phyloP scores from a whole-genome alignment of 108 stramenopile genomes.

The Mediolabrus comicus region DNA sequence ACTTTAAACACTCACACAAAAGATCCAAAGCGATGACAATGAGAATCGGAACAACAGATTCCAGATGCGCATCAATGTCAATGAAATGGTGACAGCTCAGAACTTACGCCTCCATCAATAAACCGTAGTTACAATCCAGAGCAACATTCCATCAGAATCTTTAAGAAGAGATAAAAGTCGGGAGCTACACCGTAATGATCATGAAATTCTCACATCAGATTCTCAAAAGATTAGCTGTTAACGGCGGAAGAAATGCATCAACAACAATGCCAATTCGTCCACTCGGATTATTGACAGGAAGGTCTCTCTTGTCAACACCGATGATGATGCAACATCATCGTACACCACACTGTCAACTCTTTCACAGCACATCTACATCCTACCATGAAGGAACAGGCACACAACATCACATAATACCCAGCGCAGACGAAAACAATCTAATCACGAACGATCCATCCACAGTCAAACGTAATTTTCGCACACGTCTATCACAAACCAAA shows the following conservation, averaged over 20 bases:
- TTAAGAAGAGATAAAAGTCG: too few species aligned
- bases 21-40: too few species aligned
- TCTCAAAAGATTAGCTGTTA: not conserved
- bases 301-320: not conserved
- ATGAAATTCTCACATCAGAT: not conserved
- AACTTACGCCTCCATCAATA: too few species aligned
- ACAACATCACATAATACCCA: conserved; percentile 29
- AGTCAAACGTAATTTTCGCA: conserved; percentile 82
- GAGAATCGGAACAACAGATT: too few species aligned
- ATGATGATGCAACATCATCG: not conserved
- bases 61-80: too few species aligned
- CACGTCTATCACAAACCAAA: conserved; percentile 59
- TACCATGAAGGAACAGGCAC: not conserved
- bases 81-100: too few species aligned
- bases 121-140: too few species aligned
- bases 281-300: not conserved
- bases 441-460: conserved; percentile 52
- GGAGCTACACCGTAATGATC: not conserved
- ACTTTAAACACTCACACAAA: too few species aligned
- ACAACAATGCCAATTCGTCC: not conserved
- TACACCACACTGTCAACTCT: not conserved
- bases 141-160: too few species aligned
- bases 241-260: not conserved
- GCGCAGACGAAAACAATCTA: not conserved
- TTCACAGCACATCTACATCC: not conserved